Percentiles rank a stretch among this genome's conserved stretches.
Evolutionary conservation across 305 asterid genomes (phyloP).

Genomic region (Fraxinus sp.): DNA sequence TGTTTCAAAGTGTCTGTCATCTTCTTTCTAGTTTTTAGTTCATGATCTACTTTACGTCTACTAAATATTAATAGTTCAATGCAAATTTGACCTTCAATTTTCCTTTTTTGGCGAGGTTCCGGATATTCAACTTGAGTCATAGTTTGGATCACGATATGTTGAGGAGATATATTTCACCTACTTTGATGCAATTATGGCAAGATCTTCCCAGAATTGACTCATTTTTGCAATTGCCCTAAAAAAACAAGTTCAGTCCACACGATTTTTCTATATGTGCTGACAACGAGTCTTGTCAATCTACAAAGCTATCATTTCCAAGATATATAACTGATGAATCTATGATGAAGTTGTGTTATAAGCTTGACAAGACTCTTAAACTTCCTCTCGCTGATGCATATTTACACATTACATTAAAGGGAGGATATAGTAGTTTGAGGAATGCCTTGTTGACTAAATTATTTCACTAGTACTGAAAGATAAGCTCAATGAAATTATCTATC

Average conservation of each 20-base stretch:
- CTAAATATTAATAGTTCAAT: background rate
- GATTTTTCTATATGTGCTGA: conserved; percentile 75
- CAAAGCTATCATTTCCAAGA: conserved; percentile 54
- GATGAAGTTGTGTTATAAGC: conserved; percentile 88
- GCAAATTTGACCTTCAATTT: too few relatives aligned
- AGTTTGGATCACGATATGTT: background rate
- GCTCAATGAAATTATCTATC: too few relatives aligned
- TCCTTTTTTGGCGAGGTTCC: too few relatives aligned
- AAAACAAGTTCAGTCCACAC: conserved; percentile 77
- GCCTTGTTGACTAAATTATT: too few relatives aligned
- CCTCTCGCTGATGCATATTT: conserved; percentile 92
- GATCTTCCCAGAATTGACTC: conserved; percentile 69
- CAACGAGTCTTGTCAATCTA: conserved; percentile 36
- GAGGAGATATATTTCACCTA: background rate
- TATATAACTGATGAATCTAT: conserved; percentile 74
- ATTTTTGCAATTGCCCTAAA: conserved; percentile 65
- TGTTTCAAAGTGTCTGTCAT: too few relatives aligned
- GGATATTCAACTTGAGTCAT: too few relatives aligned
- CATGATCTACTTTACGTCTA: background rate
- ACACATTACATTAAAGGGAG: conserved; percentile 76
- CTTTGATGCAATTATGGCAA: conserved; percentile 20
- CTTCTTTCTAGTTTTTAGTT: background rate
- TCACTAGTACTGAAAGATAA: too few relatives aligned
- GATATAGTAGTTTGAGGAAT: conserved; percentile 27
- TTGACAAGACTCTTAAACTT: conserved; percentile 71